Base-by-base conservation (phyloP, 2,329 filamentous ascomycete species). In the Pseudogymnoascus verrucosus region DNA sequence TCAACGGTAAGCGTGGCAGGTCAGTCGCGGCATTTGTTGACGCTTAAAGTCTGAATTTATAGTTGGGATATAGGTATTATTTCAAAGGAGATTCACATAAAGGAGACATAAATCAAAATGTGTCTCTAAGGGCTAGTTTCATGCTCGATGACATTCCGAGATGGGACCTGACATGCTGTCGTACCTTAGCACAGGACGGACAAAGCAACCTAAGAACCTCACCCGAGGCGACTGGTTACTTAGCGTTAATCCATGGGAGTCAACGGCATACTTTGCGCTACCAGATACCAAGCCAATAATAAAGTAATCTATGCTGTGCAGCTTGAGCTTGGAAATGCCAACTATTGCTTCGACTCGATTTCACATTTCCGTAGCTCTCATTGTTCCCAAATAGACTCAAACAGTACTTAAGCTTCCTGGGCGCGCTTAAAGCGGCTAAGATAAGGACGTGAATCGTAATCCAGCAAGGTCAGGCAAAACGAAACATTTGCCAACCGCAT, bases 371-470 rank as follows among this genome's bases (percentile, higher is more conserved):
- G n/a, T 57, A 57, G 10, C 28, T 21, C 51, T 28, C 51, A 57
- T 34, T 57, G 51, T 21, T 34, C 16, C 28, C 16, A 21, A 12
- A 57, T 36, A 36, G 16, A 57, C 28, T 14, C 28, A 57, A 28
- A 21, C 4, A 19, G 51, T 57, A 57, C 51, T 57, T 36, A 57
- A 57, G 28, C 51, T 57, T 57, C 51, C 51, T 57, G 51, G 28
- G 51, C 51, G 51, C 59, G 59, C 59, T 61, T 61, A 61, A 28
- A 61, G 59, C 59, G 59, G 59, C 59, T 61, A 61, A 39, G 59
- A 61, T 40, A 61, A 61, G 59, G 36, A 40, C 59, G 59, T 42
- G 19, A 42, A 16, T 42, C 39, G 59, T 36, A 61, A 40, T 11
- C 59, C 59, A 40, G 28, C 59, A 61, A 40, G 59, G 59, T 61